phyloP scores from a whole-genome alignment of 768 basidiomycete genomes.

The Tulasnella sp. region DNA sequence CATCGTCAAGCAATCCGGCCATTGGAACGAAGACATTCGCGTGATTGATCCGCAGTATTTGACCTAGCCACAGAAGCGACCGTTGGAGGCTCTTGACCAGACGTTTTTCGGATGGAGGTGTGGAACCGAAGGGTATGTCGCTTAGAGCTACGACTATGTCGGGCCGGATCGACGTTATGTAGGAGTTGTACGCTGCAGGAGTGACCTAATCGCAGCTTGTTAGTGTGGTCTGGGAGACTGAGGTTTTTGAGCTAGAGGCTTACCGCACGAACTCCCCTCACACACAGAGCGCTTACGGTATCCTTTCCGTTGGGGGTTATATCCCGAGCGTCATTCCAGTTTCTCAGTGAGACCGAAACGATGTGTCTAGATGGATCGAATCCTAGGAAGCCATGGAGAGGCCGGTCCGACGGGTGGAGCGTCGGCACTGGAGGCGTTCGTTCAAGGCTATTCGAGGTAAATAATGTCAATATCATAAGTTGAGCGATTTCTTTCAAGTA shows the following conservation, averaged over 20 bases:
- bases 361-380: conserved; percentile 55
- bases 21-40: conserved; percentile 67
- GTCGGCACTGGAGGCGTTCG: conserved; percentile 68
- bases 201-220: conserved; percentile 51
- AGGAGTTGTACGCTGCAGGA: conserved; percentile 58
- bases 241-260: conserved; percentile 34
- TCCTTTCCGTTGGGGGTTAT: conserved; percentile 74
- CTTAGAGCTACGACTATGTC: conserved; percentile 73
- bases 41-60: conserved; percentile 49
- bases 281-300: conserved; percentile 58
- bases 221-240: not conserved
- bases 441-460: conserved; percentile 57
- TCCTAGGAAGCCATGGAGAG: conserved; percentile 70
- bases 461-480: not conserved
- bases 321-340: conserved; percentile 64
- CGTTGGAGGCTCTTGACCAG: conserved; percentile 75
- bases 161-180: conserved; percentile 59
- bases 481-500: conserved; percentile 36
- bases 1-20: conserved; percentile 59
- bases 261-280: conserved; percentile 75
- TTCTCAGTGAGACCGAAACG: conserved; percentile 64
- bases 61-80: conserved; percentile 63
- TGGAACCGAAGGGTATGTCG: conserved; percentile 67
- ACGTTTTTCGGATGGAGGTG: conserved; percentile 73
- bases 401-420: conserved; percentile 53